Evolutionary conservation across 1,284 basidiomycete species (phyloP), one percentile per base, ranked within the genome.

Genomic region (Stereum hirsutum): DNA sequence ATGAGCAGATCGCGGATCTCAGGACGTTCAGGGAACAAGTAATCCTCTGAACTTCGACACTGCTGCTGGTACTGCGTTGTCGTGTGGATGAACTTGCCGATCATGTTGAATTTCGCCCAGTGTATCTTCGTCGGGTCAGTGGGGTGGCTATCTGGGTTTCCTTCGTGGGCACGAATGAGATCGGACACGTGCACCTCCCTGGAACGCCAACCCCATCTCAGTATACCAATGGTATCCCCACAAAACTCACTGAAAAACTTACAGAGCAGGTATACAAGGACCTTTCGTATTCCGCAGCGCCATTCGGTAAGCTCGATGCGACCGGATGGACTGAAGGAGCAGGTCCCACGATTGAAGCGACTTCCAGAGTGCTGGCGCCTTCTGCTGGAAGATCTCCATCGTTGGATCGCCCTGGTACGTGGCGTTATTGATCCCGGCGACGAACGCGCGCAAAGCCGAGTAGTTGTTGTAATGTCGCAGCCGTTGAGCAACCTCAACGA

Each of bases 151-250:
- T 89, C 83, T 6, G 69, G 65, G 49, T 89, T 89, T 46, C 78
- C 82, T 62, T 86, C 84, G 47, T 89, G 77, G 6, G 85, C 78
- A 48, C 78, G 76, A 41, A 86, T 81, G 34, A 89, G 69, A 59
- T 89, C 86, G 25, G 80, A 83, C 54, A 86, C 75, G 48, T 89
- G 87, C n/a, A 89, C 81, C 58, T 89, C 87, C 60, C 86, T 89
- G 54, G 17, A 46, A 38, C 33, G 20, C 43, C n/a, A n/a, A n/a
- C n/a, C n/a, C n/a, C n/a, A n/a, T n/a, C 35, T 50, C 33, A 46
- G 43, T 43, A 46, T 15, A n/a, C n/a, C 48, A 30, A 28, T 10
- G 30, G n/a, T 37, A 45, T 19, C 33, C 40, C 17, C 37, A 2
- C 11, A 14, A 27, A n/a, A 25, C 31, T n/a, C n/a, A n/a, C 5